Conservation (phyloP, 768 basidiomycete species). For the Tephrocybe sp. region DNA sequence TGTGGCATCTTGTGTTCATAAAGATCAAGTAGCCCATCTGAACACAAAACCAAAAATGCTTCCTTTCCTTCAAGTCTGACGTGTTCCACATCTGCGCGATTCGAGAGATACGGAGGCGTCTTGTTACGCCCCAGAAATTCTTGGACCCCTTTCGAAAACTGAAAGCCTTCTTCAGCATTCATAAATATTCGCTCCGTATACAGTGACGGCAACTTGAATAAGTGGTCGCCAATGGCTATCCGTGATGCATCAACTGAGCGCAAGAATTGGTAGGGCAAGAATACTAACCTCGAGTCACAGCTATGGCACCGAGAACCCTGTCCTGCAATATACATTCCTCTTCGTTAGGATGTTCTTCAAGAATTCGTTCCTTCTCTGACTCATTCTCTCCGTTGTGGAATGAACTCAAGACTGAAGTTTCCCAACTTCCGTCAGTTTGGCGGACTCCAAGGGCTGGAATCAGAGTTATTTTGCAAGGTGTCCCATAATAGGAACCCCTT, state of each 20-base stretch:
- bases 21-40: constrained; percentile 50
- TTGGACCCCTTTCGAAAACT: constrained; percentile 30
- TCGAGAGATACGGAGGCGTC: constrained; percentile 54
- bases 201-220: constrained; percentile 48
- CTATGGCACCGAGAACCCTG: constrained; percentile 52
- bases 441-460: constrained; percentile 40
- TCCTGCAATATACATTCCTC: constrained; percentile 37
- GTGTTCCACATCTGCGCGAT: constrained; percentile 40
- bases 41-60: constrained; percentile 44
- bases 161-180: constrained; percentile 36
- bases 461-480: background rate
- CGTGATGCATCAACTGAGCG: background rate
- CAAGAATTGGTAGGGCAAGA: background rate
- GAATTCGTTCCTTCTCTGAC: constrained; percentile 37
- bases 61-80: constrained; percentile 27
- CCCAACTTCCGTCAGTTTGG: constrained; percentile 31
- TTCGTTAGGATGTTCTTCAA: constrained; percentile 46
- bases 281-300: constrained; percentile 50
- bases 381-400: constrained; percentile 49
- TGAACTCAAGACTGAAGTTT: constrained; percentile 36
- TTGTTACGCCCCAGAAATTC: constrained; percentile 41
- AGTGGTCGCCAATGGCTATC: constrained; percentile 51
- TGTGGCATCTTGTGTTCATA: constrained; percentile 24
- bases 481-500: background rate
- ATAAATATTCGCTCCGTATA: constrained; percentile 48